These are phyloP conservation scores for Cyanodermella asteris DNA, from an alignment of 2,329 filamentous ascomycete species.

Conservation along the genomic window DNA sequence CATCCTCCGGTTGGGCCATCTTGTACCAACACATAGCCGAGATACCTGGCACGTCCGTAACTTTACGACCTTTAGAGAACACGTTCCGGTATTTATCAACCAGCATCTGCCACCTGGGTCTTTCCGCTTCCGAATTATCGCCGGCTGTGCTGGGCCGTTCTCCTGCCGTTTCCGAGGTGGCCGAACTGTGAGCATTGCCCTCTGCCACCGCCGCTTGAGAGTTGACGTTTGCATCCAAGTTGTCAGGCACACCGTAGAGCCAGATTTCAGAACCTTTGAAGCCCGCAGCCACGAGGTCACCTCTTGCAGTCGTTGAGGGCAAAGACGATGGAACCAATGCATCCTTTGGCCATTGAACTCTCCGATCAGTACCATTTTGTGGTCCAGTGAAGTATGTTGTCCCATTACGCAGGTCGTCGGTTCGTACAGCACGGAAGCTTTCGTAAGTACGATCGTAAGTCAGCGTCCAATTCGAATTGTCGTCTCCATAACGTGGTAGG, in stretches of 20 bases:
- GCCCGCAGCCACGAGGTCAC: slow-evolving; percentile 51
- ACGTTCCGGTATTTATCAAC: slow-evolving; percentile 49
- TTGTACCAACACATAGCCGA: slow-evolving; percentile 52
- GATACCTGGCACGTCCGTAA: slow-evolving; percentile 43
- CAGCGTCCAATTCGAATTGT: slow-evolving; percentile 52
- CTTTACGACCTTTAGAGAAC: slow-evolving; percentile 43
- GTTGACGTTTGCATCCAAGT: slow-evolving; percentile 34
- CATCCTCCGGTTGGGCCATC: too few relatives aligned
- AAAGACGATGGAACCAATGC: slow-evolving; percentile 45
- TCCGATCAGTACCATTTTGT: slow-evolving; percentile 13
- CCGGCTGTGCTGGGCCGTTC: slow-evolving; percentile 10
- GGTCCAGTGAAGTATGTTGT: slow-evolving; percentile 64
- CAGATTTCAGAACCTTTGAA: slow-evolving; percentile 53
- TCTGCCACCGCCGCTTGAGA: slow-evolving; percentile 22
- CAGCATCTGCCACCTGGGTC: slow-evolving; percentile 45
- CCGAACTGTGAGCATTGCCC: slow-evolving; percentile 11
- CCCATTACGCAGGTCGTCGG: slow-evolving; percentile 53
- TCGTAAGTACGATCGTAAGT: slow-evolving; percentile 58
- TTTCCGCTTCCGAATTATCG: slow-evolving; percentile 5
- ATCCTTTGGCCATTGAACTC: too few relatives aligned
- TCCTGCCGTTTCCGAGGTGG: slow-evolving; percentile 5
- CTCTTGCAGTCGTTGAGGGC: slow-evolving; percentile 44
- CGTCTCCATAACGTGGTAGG: slow-evolving; percentile 26
- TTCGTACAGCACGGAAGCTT: slow-evolving; percentile 54
- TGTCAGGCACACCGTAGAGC: slow-evolving; percentile 58